Evolutionary conservation across 2,329 filamentous ascomycete genomes (phyloP).

Genomic region (Ambrosiella beaveri): DNA sequence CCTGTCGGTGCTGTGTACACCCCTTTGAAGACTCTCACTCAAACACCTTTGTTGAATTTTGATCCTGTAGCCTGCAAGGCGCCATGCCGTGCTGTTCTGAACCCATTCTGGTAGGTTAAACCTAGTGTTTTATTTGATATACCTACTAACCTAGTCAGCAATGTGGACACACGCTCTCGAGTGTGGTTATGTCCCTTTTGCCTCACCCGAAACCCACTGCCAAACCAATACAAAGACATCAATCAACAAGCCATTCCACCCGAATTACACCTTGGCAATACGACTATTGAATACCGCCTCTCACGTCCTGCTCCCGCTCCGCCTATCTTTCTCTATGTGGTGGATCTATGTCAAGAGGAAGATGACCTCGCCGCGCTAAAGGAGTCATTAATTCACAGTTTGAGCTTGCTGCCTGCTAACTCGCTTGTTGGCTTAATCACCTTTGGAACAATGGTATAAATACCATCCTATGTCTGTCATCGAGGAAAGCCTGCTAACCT

Average conservation of each 20-base stretch:
- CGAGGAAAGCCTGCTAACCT: not conserved
- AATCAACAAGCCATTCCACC: conserved; percentile 67
- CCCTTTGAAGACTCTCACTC: conserved; percentile 82
- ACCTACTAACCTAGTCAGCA: conserved; percentile 29
- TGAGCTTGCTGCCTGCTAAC: conserved; percentile 66
- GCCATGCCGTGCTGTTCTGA: conserved; percentile 87
- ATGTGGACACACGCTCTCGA: conserved; percentile 67
- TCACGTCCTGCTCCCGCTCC: conserved; percentile 69
- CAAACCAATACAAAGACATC: conserved; percentile 80
- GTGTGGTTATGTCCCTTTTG: conserved; percentile 87
- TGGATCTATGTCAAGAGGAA: conserved; percentile 78
- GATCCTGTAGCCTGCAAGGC: conserved; percentile 94
- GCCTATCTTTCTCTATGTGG: conserved; percentile 73
- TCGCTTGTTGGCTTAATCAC: conserved; percentile 71
- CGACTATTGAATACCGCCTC: conserved; percentile 77
- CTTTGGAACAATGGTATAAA: conserved; percentile 72
- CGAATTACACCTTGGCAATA: conserved; percentile 65
- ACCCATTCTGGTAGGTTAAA: conserved; percentile 71
- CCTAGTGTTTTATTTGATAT: not conserved
- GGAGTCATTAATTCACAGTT: conserved; percentile 72
- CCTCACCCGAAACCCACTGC: conserved; percentile 64
- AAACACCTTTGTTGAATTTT: conserved; percentile 79
- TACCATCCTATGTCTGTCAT: not conserved
- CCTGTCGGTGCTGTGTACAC: conserved; percentile 95
- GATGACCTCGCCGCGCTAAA: conserved; percentile 69